Conservation (phyloP, 1,139 yeast genomes). For the Debaryomyces robertsiae region DNA sequence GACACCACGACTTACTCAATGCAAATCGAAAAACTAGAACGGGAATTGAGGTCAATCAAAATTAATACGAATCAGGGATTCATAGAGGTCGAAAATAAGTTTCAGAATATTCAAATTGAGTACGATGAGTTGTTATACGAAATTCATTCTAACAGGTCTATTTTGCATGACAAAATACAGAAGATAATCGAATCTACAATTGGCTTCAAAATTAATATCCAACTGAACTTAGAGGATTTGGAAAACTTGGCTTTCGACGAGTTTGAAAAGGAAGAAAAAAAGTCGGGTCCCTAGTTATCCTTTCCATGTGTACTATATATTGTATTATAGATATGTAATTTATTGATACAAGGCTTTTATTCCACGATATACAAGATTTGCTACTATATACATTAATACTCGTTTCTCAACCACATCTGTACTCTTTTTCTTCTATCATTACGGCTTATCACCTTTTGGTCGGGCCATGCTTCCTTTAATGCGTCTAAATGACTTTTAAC, state of each 20-base stretch:
- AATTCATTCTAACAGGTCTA: conserved; percentile 49
- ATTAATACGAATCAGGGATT: conserved; percentile 56
- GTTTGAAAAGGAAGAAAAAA: conserved; percentile 28
- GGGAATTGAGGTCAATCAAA: conserved; percentile 58
- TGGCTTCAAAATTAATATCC: conserved; percentile 66
- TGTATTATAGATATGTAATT: conserved; percentile 11
- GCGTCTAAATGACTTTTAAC: conserved; percentile 19
- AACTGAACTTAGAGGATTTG: conserved; percentile 57
- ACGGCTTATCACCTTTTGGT: conserved; percentile 36
- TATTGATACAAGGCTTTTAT: conserved; percentile 10
- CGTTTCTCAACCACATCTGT: conserved; percentile 65
- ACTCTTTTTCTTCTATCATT: conserved; percentile 59
- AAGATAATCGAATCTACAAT: conserved; percentile 61
- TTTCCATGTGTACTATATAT: conserved; percentile 11
- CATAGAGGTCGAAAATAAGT: conserved; percentile 57
- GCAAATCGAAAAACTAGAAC: conserved; percentile 67
- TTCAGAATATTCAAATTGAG: conserved; percentile 57
- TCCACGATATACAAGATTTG: conserved; percentile 3
- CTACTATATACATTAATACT: conserved; percentile 25
- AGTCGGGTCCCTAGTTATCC: conserved; percentile 5
- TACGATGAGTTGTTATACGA: conserved; percentile 54
- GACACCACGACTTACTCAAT: conserved; percentile 58
- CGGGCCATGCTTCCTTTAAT: conserved; percentile 17
- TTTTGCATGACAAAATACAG: conserved; percentile 55
- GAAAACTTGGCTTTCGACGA: conserved; percentile 49